Evolutionary conservation across 768 basidiomycete species (phyloP), one percentile per base, ranked within the genome.

Genomic region (Hydnomerulius pinastri): DNA sequence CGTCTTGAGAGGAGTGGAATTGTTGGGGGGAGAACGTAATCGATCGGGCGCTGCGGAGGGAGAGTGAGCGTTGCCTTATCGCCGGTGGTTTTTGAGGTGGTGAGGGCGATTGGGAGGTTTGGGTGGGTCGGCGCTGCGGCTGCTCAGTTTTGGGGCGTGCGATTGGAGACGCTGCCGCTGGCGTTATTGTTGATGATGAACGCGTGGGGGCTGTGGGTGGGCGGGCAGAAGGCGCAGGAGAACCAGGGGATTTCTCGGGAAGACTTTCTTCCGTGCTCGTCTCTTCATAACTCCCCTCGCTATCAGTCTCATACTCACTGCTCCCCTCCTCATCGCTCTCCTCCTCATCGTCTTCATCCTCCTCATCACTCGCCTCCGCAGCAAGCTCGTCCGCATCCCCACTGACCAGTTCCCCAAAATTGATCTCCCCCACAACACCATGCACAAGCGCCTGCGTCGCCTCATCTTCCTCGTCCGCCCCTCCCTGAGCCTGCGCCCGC

Each of bases 321-420:
- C 71, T 63, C 13, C 77, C 76, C 3, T 76, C 76, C 39, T 62
- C 53, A 3, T 50, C 53, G 37, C 55, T 44, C 15, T 77, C 77
- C 32, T 78, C 78, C 13, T 69, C 62, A 7, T 73, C 74, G 13
- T 65, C 65, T 17, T 77, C 77, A 38, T 56, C 54, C 0, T 77
- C 76, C 9, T 79, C 81, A 27, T 80, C 80, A 36, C 71, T 78
- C 58, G 82, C 84, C 58, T 92, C 87, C 3, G 86, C 91, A 6
- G 84, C 88, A 45, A 92, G 68, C 59, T 95, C 94, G 43, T 86
- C 77, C 8, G 83, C 90, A 61, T 92, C 90, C 4, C 83, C 91
- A 43, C 78, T 76, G 25, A 89, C 80, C 36, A 95, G 73, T 30
- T 90, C 88, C 10, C 88, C 85, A 54, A 98, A 85, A 64, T 83